These are phyloP conservation scores for Cryomyces minteri DNA, from an alignment of 495 filamentous ascomycete species.

Conservation along the genomic window DNA sequence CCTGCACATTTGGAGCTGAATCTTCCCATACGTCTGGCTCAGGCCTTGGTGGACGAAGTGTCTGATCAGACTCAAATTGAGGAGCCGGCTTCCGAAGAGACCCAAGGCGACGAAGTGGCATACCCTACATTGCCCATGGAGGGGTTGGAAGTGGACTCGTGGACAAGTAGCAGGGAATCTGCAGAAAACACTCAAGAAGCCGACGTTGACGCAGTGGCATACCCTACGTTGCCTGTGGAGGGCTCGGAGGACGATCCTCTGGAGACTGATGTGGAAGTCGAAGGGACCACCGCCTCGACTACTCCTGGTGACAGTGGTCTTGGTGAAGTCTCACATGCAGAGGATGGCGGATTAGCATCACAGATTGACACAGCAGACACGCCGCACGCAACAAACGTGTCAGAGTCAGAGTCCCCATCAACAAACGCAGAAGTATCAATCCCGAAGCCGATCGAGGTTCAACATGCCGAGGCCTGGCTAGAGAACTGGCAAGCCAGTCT, in stretches of 20 bases:
- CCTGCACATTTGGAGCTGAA: conserved; percentile 6
- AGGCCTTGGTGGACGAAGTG: background rate
- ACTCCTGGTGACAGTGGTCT: conserved; percentile 4
- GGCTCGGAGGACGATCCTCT: background rate
- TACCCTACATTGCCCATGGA: background rate
- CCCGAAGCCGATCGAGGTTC: background rate
- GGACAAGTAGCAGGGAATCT: too few relatives aligned
- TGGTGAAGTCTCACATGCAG: background rate
- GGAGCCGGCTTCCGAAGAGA: background rate
- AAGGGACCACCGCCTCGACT: background rate
- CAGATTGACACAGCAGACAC: background rate
- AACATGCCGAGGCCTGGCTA: conserved; percentile 7
- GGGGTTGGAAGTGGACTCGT: background rate
- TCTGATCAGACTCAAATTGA: background rate
- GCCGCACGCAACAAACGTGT: background rate
- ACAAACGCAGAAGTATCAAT: background rate
- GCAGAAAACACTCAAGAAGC: background rate
- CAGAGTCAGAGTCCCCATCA: background rate
- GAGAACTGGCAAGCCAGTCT: conserved; percentile 3
- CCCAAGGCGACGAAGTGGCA: too few relatives aligned
- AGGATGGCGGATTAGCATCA: background rate
- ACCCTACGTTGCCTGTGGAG: background rate
- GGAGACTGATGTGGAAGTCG: background rate
- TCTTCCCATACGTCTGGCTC: background rate
- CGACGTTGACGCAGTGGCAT: background rate